A percentile compares a stretch with the other conserved stretches of the same genome.
phyloP scores from a whole-genome alignment of 345 rosid genomes.

The Populus deltoides region DNA sequence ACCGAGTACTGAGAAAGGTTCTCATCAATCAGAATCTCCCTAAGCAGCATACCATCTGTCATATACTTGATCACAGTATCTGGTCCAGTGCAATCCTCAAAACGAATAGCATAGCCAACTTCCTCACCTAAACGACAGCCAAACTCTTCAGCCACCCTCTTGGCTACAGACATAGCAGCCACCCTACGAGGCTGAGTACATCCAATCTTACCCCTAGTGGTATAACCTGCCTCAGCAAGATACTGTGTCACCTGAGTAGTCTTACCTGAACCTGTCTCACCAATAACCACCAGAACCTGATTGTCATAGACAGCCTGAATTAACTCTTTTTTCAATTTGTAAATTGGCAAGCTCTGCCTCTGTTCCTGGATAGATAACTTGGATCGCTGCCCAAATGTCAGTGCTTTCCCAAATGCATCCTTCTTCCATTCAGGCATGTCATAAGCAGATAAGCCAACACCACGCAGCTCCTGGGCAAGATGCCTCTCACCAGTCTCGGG shows the following conservation, averaged over 20 bases:
- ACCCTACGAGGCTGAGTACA: slow-evolving; percentile 89
- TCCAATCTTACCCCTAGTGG: slow-evolving; percentile 70
- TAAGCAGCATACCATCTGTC: slow-evolving; percentile 81
- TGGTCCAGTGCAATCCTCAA: slow-evolving; percentile 84
- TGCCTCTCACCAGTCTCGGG: slow-evolving; percentile 88
- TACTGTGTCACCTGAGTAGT: slow-evolving; percentile 87
- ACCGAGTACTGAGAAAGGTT: slow-evolving; percentile 62
- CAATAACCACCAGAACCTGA: slow-evolving; percentile 77
- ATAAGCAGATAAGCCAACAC: slow-evolving; percentile 84
- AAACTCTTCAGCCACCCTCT: slow-evolving; percentile 89
- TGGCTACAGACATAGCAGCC: slow-evolving; percentile 85
- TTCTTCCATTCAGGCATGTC: slow-evolving; percentile 97
- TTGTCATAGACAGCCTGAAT: slow-evolving; percentile 85
- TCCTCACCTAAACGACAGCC: slow-evolving; percentile 85
- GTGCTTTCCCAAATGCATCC: slow-evolving; percentile 75
- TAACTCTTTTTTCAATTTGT: slow-evolving; percentile 79
- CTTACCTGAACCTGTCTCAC: slow-evolving; percentile 87
- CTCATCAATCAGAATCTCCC: slow-evolving; percentile 63
- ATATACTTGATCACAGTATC: slow-evolving; percentile 83
- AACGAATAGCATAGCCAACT: slow-evolving; percentile 80
- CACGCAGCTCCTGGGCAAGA: slow-evolving; percentile 91
- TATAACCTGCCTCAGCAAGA: slow-evolving; percentile 76
- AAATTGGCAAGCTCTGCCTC: slow-evolving; percentile 86
- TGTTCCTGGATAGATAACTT: slow-evolving; percentile 89
- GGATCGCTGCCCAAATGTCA: slow-evolving; percentile 76